Percentiles rank a stretch among this genome's conserved stretches.
phyloP scores from a whole-genome alignment of 2,329 filamentous ascomycete species.

The Zasmidium angulare region DNA sequence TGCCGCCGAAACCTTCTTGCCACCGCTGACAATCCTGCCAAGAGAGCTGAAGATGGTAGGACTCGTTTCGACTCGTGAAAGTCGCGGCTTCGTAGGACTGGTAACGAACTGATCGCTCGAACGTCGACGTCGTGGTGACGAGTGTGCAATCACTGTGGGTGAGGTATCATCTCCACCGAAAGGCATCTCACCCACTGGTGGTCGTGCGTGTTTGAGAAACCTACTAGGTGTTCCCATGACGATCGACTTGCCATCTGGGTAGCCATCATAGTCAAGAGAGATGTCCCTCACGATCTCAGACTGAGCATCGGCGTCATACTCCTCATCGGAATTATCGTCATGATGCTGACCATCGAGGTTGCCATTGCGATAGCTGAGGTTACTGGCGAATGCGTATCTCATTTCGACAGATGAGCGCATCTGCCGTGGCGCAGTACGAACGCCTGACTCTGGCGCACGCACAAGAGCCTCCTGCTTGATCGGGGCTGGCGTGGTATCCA shows the following conservation, averaged over 20 bases:
- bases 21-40: slow-evolving; percentile 15
- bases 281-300: slow-evolving; percentile 21
- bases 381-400: slow-evolving; percentile 25
- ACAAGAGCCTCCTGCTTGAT: slow-evolving; percentile 20
- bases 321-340: slow-evolving; percentile 11
- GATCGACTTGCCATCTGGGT: slow-evolving; percentile 37
- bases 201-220: slow-evolving; percentile 32
- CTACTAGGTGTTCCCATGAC: slow-evolving; percentile 36
- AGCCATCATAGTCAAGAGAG: slow-evolving; percentile 28
- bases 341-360: slow-evolving; percentile 12
- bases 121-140: slow-evolving; percentile 19
- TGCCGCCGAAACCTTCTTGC: slow-evolving; percentile 3
- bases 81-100: slow-evolving; percentile 26
- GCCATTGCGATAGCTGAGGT: slow-evolving; percentile 22
- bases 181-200: slow-evolving; percentile 20
- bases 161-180: slow-evolving; percentile 24
- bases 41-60: slow-evolving; percentile 22
- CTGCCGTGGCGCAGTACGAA: slow-evolving; percentile 29
- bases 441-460: slow-evolving; percentile 12
- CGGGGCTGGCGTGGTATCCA: slow-evolving; percentile 24
- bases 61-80: slow-evolving; percentile 32
- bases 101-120: slow-evolving; percentile 28
- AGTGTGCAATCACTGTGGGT: slow-evolving; percentile 8
- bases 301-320: slow-evolving; percentile 17
- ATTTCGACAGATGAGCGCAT: slow-evolving; percentile 33